A percentile compares a stretch with the other conserved stretches of the same genome.
Evolutionary conservation across 805 yeast genomes (phyloP).

Genomic region (Cyberlindnera maritima): DNA sequence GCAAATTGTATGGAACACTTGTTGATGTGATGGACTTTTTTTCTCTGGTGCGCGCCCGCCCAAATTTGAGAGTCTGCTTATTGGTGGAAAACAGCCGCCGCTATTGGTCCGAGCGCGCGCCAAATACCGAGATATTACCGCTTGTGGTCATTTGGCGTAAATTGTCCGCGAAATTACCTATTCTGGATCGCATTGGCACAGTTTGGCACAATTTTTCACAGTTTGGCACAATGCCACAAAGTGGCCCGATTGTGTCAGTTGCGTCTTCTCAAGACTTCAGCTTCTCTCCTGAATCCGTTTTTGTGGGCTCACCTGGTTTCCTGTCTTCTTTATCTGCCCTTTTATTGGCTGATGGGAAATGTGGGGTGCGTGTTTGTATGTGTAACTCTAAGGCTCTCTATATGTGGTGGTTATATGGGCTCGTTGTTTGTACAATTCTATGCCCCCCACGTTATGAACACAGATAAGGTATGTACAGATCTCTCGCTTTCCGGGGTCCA

Average conservation of each 20-base stretch:
- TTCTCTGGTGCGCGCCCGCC: neutral
- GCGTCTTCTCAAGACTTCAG: too few species aligned
- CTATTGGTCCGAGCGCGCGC: slow-evolving; percentile 5
- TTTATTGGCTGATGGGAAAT: neutral
- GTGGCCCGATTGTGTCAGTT: neutral
- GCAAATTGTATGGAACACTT: too few species aligned
- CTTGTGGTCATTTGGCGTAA: neutral
- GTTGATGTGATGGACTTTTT: slow-evolving; percentile 9
- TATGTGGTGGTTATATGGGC: too few species aligned
- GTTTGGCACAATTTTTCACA: neutral
- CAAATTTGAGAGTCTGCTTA: slow-evolving; percentile 12
- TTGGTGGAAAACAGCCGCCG: slow-evolving; percentile 15
- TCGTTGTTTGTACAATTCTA: too few species aligned
- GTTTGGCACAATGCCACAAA: neutral
- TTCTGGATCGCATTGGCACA: neutral
- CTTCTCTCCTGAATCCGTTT: too few species aligned
- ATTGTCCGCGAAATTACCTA: slow-evolving; percentile 1
- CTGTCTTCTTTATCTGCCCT: neutral
- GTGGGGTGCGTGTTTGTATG: too few species aligned
- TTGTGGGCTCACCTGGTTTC: too few species aligned
- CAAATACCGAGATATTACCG: neutral
- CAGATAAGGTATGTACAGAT: neutral
- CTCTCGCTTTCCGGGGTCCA: too few species aligned
- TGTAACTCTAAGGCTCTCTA: too few species aligned
- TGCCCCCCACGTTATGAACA: too few species aligned